Evolutionary conservation across 345 rosid species (phyloP).

Genomic region (Populus nigra): DNA sequence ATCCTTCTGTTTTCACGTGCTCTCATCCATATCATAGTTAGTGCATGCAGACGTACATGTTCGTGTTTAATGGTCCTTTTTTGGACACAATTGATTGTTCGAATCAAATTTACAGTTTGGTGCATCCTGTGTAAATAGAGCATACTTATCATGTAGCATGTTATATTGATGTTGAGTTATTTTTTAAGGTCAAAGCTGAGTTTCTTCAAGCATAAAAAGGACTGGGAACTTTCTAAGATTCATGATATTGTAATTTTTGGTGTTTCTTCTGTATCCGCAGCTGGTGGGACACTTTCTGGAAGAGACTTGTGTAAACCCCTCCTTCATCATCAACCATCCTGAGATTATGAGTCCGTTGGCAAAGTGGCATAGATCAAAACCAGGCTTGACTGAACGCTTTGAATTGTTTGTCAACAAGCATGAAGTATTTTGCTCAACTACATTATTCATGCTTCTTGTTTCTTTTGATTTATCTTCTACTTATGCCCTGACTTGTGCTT

Average conservation of each 20-base stretch:
- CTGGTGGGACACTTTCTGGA: constrained; percentile 95
- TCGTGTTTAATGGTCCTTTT: neutral
- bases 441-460: neutral
- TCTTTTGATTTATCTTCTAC: neutral
- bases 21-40: no score
- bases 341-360: constrained; percentile 92
- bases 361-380: constrained; percentile 74
- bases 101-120: neutral
- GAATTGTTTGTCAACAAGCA: constrained; percentile 90
- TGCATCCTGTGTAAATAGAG: neutral
- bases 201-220: neutral
- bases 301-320: constrained; percentile 84
- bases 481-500: neutral
- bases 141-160: neutral
- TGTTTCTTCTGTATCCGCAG: constrained; percentile 37
- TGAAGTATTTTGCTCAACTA: constrained; percentile 47
- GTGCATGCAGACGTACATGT: no score
- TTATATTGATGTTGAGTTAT: neutral
- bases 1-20: no score
- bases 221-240: neutral
- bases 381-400: constrained; percentile 82
- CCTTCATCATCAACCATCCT: constrained; percentile 90
- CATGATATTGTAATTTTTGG: neutral
- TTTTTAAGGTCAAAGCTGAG: neutral
- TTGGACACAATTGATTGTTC: neutral